phyloP scores from a whole-genome alignment of 108 stramenopile species.

The Craspedostauros australis region DNA sequence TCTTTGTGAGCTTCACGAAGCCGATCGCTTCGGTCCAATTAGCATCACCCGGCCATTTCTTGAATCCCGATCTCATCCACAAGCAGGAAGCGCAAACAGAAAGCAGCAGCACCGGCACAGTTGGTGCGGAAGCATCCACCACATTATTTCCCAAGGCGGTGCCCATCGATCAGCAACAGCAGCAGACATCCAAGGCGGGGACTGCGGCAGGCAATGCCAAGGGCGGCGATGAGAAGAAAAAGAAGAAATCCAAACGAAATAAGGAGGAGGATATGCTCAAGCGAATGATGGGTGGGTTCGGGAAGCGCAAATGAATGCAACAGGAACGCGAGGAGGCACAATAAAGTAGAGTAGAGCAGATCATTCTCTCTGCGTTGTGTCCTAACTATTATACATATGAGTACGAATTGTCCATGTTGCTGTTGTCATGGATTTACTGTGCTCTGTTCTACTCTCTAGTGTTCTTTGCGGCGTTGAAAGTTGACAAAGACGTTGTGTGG shows the following conservation, averaged over 20 bases:
- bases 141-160: not conserved
- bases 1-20: slow-evolving; percentile 76
- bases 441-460: no score
- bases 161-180: not conserved
- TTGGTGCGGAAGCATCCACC: slow-evolving; percentile 1
- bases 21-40: not conserved
- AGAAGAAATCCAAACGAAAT: slow-evolving; percentile 20
- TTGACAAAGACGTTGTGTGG: no score
- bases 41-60: not conserved
- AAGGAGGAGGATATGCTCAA: slow-evolving; percentile 33
- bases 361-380: no score
- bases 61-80: not conserved
- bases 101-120: slow-evolving; percentile 8
- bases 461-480: no score
- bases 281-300: slow-evolving; percentile 44
- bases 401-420: no score
- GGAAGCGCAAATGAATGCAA: no score
- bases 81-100: not conserved
- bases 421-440: no score
- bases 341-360: no score
- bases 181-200: not conserved
- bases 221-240: slow-evolving; percentile 4
- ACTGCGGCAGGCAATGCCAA: not conserved
- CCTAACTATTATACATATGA: no score
- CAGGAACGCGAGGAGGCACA: no score